Base-by-base conservation (phyloP, 2,329 filamentous ascomycete genomes). In the Pestalotiopsis fici region DNA sequence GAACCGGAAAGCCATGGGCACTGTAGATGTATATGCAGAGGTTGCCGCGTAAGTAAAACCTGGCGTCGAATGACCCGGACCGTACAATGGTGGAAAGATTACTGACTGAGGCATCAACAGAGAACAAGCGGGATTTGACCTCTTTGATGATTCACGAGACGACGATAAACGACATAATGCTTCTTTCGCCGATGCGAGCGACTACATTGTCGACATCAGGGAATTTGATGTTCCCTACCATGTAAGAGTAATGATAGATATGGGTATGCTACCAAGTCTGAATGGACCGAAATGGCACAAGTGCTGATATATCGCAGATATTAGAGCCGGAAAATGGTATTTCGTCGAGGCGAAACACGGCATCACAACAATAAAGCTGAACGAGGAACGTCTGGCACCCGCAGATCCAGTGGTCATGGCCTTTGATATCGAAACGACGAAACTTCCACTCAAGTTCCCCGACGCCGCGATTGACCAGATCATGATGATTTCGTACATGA, bases 401-500 rank as follows among this genome's bases (percentile, higher is more conserved):
- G 95, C 97, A 25, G 96, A 99, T 75, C 96, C 96, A 1, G 93
- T 98, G n/a, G 93, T 99, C 23, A 92, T 99, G 87, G 96, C 96
- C n/a, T 99, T 91, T 81, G 96, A 99, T 89, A 99, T 99, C 76
- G 96, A 99, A 81, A 99, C 96, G 2, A 95, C 93, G 4, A 99
- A 99, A 77, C 85, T 96, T 18, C 96, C 97, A 1, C 85, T 99
- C 65, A 99, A 99, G 79, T 99, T 99, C 74, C 97, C 96, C 28
- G 97, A 99, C 77, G 91, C 96, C 1, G 88, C 94, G 3, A 91
- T 97, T 70, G 96, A 99, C 81, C 95, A 97, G 78, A 92, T 99
- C 76, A 99, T 99, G 95, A 99, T 99, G 96, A 95, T 99, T 78
- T 99, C 97, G 37, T 99, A 99, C 83, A 99, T 99, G 97, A 98